Evolutionary conservation across 2,329 filamentous ascomycete genomes (phyloP), one percentile per base, ranked within the genome.

Genomic region (Chrysoporthe austroafricana): DNA sequence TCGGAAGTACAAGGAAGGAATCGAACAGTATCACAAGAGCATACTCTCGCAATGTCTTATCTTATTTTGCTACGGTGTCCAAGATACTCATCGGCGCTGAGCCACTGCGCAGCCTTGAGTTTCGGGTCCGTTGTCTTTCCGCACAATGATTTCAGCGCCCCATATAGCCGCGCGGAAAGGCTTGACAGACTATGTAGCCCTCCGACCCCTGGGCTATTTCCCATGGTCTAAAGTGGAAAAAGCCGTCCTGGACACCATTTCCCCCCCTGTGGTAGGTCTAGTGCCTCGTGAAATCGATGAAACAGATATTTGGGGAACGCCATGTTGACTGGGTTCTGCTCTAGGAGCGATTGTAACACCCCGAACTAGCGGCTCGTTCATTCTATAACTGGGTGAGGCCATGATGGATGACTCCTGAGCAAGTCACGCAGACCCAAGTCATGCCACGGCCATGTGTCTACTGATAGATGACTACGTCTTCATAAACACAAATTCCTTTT

Each of bases 1-100:
- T 52, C 58, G 62, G 61, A 44, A 11, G 6, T 63, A 67, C 58
- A 62, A 62, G 62, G 44, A 50, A 59, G 48, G 44, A 58, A 64
- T 64, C 32, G 57, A 59, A 46, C 58, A 48, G 39, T 63, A 59
- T 57, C 14, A 58, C 42, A 39, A 52, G 26, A 32, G 13, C 34
- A n/a, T 36, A 34, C 32, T 39, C 39, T 21, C 54, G 54, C 32
- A 39, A 36, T 39, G 16, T 21, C 34, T 39, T 39, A 21, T 39
- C 59, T 39, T 48, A 21, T 44, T 32, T 32, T 44, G 60, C 39
- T 44, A 42, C 18, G 34, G 48, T 11, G 34, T 32, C 58, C 58
- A 14, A 63, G 43, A 66, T 34, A 63, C 11, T 34, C 60, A 26
- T 34, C 44, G 44, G 13, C 16, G 60, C 36, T 34, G 2, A n/a